These are phyloP conservation scores for Turnera subulata DNA, from an alignment of 345 rosid genomes.

Conservation along the genomic window DNA sequence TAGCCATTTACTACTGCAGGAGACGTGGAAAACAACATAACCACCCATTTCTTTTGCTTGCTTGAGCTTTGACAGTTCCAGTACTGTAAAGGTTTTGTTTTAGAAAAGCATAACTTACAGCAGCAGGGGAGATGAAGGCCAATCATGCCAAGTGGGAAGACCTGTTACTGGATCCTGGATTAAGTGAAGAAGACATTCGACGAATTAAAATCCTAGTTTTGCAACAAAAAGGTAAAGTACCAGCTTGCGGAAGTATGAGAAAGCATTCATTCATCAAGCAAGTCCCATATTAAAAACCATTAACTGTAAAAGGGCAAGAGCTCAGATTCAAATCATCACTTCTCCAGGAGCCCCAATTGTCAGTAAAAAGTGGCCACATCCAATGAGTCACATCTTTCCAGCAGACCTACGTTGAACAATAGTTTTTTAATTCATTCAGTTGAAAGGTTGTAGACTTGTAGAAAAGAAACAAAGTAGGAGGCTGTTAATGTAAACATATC, in stretches of 20 bases:
- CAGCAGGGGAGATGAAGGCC: constrained; percentile 58
- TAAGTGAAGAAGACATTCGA: constrained; percentile 1
- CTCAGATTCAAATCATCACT: constrained; percentile 66
- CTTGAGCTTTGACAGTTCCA: too few relatives aligned
- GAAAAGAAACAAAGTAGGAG: neutral
- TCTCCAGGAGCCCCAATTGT: constrained; percentile 84
- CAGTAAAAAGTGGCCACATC: constrained; percentile 96
- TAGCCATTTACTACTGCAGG: neutral
- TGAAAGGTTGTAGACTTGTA: too few relatives aligned
- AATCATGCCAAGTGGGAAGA: constrained; percentile 66
- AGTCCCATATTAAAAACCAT: constrained; percentile 19
- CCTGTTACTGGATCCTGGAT: constrained; percentile 88
- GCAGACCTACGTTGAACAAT: constrained; percentile 45
- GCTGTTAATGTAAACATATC: neutral
- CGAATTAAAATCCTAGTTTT: neutral
- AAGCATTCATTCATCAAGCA: constrained; percentile 1
- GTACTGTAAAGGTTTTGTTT: neutral
- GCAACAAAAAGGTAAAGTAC: neutral
- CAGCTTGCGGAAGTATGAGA: neutral
- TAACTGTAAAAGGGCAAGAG: constrained; percentile 69
- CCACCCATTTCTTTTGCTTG: neutral
- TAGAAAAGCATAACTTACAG: constrained; percentile 49
- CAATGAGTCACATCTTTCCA: constrained; percentile 90
- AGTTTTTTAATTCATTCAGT: too few relatives aligned
- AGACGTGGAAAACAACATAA: neutral